These are phyloP conservation scores for Aristolochia californica DNA, from an alignment of 164 flowering plant species.

Conservation along the genomic window DNA sequence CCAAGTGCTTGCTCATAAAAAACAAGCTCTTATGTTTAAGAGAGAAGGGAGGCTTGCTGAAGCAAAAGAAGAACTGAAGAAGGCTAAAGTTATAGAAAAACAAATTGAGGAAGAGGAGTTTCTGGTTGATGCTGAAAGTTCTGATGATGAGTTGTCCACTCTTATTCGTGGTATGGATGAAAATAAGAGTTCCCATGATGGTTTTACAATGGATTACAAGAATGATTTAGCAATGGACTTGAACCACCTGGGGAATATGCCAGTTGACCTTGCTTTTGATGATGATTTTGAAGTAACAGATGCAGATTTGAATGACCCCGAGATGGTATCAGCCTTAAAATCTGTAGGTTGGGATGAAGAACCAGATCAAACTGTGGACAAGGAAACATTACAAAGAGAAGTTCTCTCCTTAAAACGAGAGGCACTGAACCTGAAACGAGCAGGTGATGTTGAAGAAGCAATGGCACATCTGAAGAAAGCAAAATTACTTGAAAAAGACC, in stretches of 20 bases:
- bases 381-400: conserved; percentile 33
- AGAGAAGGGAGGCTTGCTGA: conserved; percentile 89
- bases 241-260: conserved; percentile 25
- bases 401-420: conserved; percentile 58
- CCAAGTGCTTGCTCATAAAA: conserved; percentile 62
- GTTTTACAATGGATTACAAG: conserved; percentile 14
- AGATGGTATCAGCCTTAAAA: conserved; percentile 48
- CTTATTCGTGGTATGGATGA: conserved; percentile 53
- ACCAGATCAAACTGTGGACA: conserved; percentile 22
- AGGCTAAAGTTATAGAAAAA: conserved; percentile 75
- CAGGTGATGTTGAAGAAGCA: conserved; percentile 66
- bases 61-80: conserved; percentile 92
- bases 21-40: conserved; percentile 64
- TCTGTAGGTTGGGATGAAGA: conserved; percentile 86
- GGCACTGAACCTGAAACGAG: conserved; percentile 55
- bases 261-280: conserved; percentile 36
- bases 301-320: conserved; percentile 82
- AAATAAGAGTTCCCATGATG: conserved; percentile 28
- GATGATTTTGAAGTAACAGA: conserved; percentile 67
- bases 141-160: conserved; percentile 81
- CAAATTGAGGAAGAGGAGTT: conserved; percentile 83
- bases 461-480: conserved; percentile 63
- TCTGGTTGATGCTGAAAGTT: conserved; percentile 64
- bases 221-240: conserved; percentile 27
- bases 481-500: conserved; percentile 54